Percentiles rank a stretch among this genome's conserved stretches.
These are phyloP conservation scores for Linnemannia exigua DNA, from an alignment of 192 early-diverging fungal species.

Conservation along the genomic window DNA sequence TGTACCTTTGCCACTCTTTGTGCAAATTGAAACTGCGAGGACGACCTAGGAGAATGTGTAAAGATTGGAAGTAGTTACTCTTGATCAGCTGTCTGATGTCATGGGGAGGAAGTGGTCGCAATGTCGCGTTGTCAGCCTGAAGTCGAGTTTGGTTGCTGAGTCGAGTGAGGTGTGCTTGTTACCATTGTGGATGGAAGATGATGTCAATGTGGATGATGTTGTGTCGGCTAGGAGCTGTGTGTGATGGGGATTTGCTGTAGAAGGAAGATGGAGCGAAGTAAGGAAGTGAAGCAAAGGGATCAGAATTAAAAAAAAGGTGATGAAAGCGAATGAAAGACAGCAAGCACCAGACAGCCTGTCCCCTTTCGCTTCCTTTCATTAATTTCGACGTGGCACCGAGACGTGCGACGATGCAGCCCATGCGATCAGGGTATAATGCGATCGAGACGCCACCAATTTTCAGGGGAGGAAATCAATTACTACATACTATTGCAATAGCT, in stretches of 20 bases:
- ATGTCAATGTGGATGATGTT: not conserved
- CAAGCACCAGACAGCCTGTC: not conserved
- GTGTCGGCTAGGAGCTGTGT: not conserved
- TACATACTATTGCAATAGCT: no score
- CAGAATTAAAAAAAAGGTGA: not conserved
- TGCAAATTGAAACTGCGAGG: constrained; percentile 90
- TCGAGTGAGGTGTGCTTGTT: not conserved
- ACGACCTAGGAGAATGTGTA: constrained; percentile 78
- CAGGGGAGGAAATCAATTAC: no score
- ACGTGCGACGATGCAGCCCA: constrained; percentile 6
- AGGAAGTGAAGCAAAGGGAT: not conserved
- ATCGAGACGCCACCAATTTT: not conserved
- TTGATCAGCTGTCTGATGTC: not conserved
- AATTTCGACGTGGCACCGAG: constrained; percentile 6
- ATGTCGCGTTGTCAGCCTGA: not conserved
- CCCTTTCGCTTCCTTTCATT: not conserved
- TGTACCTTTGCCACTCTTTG: constrained; percentile 94
- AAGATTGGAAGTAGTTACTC: not conserved
- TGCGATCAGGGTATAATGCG: not conserved
- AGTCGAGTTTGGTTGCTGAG: not conserved
- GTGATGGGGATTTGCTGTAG: not conserved
- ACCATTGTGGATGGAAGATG: not conserved
- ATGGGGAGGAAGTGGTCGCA: not conserved
- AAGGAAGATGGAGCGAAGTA: not conserved
- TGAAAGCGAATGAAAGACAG: not conserved